A percentile compares a stretch with the other conserved stretches of the same genome.
phyloP scores from a whole-genome alignment of 495 filamentous ascomycete species.

The Talaromyces liani region DNA sequence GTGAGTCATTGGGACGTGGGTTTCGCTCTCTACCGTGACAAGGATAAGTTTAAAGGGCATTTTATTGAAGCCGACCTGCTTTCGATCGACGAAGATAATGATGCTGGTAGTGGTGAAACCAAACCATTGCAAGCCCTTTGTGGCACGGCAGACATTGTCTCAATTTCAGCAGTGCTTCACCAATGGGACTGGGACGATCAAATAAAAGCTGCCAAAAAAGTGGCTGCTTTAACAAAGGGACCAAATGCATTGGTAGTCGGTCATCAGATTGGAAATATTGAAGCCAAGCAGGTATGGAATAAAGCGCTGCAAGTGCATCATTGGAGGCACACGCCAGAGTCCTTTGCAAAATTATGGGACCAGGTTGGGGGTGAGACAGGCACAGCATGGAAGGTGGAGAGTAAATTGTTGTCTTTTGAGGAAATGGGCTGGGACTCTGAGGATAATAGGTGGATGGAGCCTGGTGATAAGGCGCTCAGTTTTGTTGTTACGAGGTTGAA shows the following conservation, averaged over 20 bases:
- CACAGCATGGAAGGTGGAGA: too few species aligned
- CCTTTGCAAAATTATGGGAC: too few species aligned
- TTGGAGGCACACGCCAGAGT: too few species aligned
- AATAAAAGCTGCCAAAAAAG: slow-evolving; percentile 10
- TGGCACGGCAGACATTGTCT: slow-evolving; percentile 21
- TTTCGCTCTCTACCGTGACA: slow-evolving; percentile 27
- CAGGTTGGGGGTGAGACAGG: too few species aligned
- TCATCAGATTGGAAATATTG: slow-evolving; percentile 5
- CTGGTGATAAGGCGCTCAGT: too few species aligned
- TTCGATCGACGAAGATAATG: slow-evolving; percentile 9
- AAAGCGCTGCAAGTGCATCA: too few species aligned
- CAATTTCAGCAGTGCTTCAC: slow-evolving; percentile 23
- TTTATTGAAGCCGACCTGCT: slow-evolving; percentile 19
- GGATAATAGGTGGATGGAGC: too few species aligned
- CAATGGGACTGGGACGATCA: slow-evolving; percentile 25
- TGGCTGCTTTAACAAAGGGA: neutral
- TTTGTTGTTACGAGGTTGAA: too few species aligned
- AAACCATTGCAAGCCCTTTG: slow-evolving; percentile 3
- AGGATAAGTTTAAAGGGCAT: slow-evolving; percentile 12
- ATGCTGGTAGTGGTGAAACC: neutral
- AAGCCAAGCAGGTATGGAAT: neutral
- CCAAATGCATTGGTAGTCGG: slow-evolving; percentile 3
- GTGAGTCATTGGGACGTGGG: slow-evolving; percentile 18
- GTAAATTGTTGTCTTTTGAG: too few species aligned
- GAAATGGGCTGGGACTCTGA: too few species aligned